phyloP scores from a whole-genome alignment of 768 basidiomycete genomes.

The Xanthoconium stramineum region DNA sequence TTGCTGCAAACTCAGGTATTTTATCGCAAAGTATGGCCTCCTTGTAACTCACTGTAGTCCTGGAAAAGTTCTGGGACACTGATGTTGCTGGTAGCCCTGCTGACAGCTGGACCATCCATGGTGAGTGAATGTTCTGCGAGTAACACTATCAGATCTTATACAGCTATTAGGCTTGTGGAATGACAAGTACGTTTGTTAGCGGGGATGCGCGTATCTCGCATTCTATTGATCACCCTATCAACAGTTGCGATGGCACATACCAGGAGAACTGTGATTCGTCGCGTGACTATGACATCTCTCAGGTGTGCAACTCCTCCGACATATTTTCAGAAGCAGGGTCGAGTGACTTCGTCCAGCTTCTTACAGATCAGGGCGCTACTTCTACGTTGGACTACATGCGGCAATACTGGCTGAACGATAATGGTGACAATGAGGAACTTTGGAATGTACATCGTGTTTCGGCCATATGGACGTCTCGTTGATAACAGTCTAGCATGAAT shows the following conservation, averaged over 20 bases:
- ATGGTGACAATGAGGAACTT: constrained; percentile 58
- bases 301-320: constrained; percentile 26
- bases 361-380: constrained; percentile 54
- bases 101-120: constrained; percentile 74
- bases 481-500: constrained; percentile 54
- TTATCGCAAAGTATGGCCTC: not conserved
- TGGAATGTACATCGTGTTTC: constrained; percentile 53
- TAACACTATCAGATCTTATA: constrained; percentile 1
- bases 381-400: constrained; percentile 60
- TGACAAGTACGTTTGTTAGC: constrained; percentile 43
- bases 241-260: constrained; percentile 53
- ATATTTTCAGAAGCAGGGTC: not conserved
- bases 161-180: constrained; percentile 56
- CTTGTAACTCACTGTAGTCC: not conserved
- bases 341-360: constrained; percentile 39
- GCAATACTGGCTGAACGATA: constrained; percentile 59
- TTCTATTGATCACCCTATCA: not conserved
- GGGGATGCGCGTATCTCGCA: not conserved
- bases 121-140: constrained; percentile 33
- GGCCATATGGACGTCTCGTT: not conserved
- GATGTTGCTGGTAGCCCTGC: constrained; percentile 58
- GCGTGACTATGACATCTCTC: constrained; percentile 44
- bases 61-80: constrained; percentile 67
- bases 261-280: constrained; percentile 37
- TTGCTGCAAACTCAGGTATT: constrained; percentile 53